A percentile compares a stretch with the other conserved stretches of the same genome.
Conservation (phyloP, 164 flowering plant genomes). For the Chloranthus sessilifolius region DNA sequence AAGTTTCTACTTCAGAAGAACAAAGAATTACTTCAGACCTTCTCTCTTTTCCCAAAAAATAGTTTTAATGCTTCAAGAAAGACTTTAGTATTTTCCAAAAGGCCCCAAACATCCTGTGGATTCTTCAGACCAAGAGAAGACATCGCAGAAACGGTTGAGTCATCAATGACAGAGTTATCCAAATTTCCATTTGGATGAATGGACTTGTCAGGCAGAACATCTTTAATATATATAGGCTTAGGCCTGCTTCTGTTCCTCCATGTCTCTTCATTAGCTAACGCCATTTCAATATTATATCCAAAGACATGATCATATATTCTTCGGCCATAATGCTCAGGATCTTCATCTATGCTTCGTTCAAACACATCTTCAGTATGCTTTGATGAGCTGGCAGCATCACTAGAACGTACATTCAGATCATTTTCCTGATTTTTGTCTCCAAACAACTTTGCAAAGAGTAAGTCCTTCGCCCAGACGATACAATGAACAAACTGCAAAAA, state of each 20-base stretch:
- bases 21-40: constrained; percentile 52
- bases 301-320: constrained; percentile 96
- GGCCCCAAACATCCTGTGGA: constrained; percentile 93
- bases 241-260: constrained; percentile 91
- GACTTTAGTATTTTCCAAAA: constrained; percentile 65
- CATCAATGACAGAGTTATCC: constrained; percentile 27
- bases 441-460: constrained; percentile 91
- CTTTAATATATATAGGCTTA: constrained; percentile 66
- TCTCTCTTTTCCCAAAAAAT: constrained; percentile 60
- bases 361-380: constrained; percentile 67
- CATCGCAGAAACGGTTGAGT: constrained; percentile 70
- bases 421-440: constrained; percentile 93
- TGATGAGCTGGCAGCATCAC: constrained; percentile 60
- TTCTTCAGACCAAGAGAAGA: constrained; percentile 73
- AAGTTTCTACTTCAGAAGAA: constrained; percentile 1
- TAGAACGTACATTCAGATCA: constrained; percentile 86
- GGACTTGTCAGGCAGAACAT: constrained; percentile 39
- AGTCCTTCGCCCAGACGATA: constrained; percentile 97
- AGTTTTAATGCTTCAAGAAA: constrained; percentile 79
- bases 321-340: constrained; percentile 68
- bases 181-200: constrained; percentile 50
- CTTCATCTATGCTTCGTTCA: constrained; percentile 64
- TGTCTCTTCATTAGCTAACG: constrained; percentile 87
- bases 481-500: constrained; percentile 95
- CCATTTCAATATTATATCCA: constrained; percentile 87